phyloP scores from a whole-genome alignment of 164 flowering plant species.

The Stephania japonica region DNA sequence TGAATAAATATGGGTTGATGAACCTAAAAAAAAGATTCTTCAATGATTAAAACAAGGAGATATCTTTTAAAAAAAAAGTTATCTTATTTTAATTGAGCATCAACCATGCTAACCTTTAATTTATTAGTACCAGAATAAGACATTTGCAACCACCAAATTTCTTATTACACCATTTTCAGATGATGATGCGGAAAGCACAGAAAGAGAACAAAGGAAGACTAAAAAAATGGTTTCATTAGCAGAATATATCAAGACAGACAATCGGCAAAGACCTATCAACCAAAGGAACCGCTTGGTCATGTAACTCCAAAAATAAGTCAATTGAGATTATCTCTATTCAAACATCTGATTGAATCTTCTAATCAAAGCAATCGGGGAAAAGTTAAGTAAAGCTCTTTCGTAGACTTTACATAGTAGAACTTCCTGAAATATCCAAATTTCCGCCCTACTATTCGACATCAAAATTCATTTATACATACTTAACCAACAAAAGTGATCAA shows the following conservation, averaged over 20 bases:
- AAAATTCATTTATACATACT: too few relatives aligned
- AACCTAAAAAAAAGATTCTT: too few relatives aligned
- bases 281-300: not conserved
- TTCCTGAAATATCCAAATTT: not conserved
- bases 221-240: not conserved
- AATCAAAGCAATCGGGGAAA: not conserved
- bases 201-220: not conserved
- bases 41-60: too few relatives aligned
- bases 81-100: not conserved
- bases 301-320: not conserved
- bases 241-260: not conserved
- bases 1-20: not conserved
- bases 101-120: slow-evolving; percentile 9
- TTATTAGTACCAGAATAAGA: slow-evolving; percentile 5
- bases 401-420: not conserved
- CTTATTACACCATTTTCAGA: not conserved
- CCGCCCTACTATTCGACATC: not conserved
- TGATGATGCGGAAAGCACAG: not conserved
- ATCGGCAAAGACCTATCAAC: not conserved
- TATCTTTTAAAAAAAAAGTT: not conserved
- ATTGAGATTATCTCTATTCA: not conserved
- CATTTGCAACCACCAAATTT: slow-evolving; percentile 2
- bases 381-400: not conserved
- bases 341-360: not conserved
- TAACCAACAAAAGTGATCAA: too few relatives aligned